Evolutionary conservation across 2,329 filamentous ascomycete genomes (phyloP), one percentile per base, ranked within the genome.

Genomic region (Stachybotrys echinatus): DNA sequence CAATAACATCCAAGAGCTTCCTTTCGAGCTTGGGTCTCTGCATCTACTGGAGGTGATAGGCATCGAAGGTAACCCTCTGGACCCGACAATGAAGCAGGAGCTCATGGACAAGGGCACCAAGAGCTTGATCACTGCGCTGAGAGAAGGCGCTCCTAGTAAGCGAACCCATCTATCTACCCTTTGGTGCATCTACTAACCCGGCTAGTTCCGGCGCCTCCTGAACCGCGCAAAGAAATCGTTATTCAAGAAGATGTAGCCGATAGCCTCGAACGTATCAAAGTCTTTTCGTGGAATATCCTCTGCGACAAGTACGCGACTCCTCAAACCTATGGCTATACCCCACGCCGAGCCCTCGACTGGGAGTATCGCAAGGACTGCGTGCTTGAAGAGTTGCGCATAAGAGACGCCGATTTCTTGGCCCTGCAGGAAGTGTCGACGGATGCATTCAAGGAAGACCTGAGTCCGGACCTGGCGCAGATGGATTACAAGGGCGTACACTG

Each of bases 401-500:
- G 89, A 53, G 82, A 92, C 60, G 86, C 92, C 47, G 94, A 99
- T 69, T 88, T 99, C 60, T 76, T 97, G 48, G 95, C 91, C 64
- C 75, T 99, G 43, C 94, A 99, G 65, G 94, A 99, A 67, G 88
- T 97, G 39, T 92, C 95, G 48, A 86, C 87, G 49, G 89, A 95
- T 61, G 92, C 88, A 48, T 96, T 95, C 73, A 88, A 95, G 64
- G 89, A 92, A 53, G 95, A 87, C 61, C 94, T 97, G 73, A 84
- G 88, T 52, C 87, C 89, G n/a, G 83, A 90, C 53, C 78, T 99
- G 51, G 89, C 89, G 3, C 85, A 89, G 59, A 79, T 87, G 60
- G 91, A 92, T 56, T 99, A 97, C 79, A 95, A 91, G 72, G 92
- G 94, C 21, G 85, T 96, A 3, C 95, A 92, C 65, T 96, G 88